Conservation (phyloP, 192 early-diverging fungal species). For the Gryganskiella cystojenkinii region DNA sequence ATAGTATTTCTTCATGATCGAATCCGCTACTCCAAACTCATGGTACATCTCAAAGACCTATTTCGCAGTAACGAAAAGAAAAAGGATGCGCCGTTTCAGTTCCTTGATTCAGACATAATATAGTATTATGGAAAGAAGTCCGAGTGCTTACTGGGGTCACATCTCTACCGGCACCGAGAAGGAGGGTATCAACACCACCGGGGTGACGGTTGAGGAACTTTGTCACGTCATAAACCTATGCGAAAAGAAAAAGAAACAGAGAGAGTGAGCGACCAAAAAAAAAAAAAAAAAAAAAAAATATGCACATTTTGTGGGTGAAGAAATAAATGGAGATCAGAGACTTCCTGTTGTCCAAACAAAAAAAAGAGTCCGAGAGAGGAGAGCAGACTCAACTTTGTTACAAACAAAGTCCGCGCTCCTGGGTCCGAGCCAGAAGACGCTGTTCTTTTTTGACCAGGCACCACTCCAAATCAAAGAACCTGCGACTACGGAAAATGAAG, state of each 20-base stretch:
- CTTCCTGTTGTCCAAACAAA: no score
- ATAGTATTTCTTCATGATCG: conserved; percentile 58
- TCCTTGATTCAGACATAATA: background rate
- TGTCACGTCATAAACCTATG: conserved; percentile 63
- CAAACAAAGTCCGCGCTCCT: no score
- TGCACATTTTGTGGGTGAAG: background rate
- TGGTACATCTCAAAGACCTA: conserved; percentile 61
- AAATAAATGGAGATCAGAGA: background rate
- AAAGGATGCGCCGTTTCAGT: background rate
- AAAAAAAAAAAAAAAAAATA: background rate
- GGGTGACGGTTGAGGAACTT: conserved; percentile 60
- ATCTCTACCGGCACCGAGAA: conserved; percentile 60
- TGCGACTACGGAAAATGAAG: background rate
- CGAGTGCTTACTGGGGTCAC: conserved; percentile 60
- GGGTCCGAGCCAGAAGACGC: no score
- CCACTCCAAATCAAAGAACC: no score
- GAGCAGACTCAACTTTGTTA: no score
- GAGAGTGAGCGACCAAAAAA: background rate
- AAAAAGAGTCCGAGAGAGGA: no score
- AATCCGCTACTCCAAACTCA: conserved; percentile 53
- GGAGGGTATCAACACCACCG: conserved; percentile 58
- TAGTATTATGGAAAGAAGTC: background rate
- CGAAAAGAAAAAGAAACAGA: background rate
- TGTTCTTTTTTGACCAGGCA: no score
- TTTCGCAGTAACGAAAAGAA: background rate